A percentile compares a stretch with the other conserved stretches of the same genome.
Evolutionary conservation across 1,139 yeast genomes (phyloP).

Genomic region (Saccharomyces hybrid): DNA sequence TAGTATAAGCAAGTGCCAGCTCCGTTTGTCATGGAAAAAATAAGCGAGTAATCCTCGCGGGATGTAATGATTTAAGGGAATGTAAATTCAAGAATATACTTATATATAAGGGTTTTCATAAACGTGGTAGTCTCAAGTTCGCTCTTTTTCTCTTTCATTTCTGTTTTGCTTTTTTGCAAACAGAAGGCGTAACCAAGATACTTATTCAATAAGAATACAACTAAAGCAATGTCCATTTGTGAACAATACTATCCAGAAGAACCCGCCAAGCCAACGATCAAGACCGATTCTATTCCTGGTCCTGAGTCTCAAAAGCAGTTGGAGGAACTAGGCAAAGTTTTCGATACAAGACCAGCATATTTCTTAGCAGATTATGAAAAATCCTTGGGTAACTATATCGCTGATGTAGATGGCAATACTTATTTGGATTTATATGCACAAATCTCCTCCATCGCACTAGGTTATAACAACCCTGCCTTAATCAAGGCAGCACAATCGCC

Average conservation of each 20-base stretch:
- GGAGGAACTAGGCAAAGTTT: constrained; percentile 46
- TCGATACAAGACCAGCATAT: constrained; percentile 62
- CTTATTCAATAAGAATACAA: neutral
- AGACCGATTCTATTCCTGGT: constrained; percentile 50
- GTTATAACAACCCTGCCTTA: constrained; percentile 69
- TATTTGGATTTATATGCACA: constrained; percentile 63
- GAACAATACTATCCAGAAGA: constrained; percentile 52
- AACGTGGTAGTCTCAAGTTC: neutral
- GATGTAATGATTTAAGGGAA: constrained; percentile 1
- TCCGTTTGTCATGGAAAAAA: neutral
- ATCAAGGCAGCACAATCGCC: constrained; percentile 53
- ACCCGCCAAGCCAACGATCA: constrained; percentile 45
- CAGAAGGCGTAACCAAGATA: neutral
- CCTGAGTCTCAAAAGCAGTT: constrained; percentile 46
- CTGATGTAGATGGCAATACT: constrained; percentile 63
- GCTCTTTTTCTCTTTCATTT: neutral
- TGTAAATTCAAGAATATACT: neutral
- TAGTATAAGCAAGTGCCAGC: neutral
- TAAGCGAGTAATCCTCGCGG: neutral
- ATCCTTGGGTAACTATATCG: constrained; percentile 61
- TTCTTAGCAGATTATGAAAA: constrained; percentile 60
- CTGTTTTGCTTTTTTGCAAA: neutral
- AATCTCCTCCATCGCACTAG: constrained; percentile 66
- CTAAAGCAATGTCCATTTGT: constrained; percentile 38
- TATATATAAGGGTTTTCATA: neutral